These are phyloP conservation scores for Tetrahymena elliotti DNA, from an alignment of 73 alveolate species.

Conservation along the genomic window DNA sequence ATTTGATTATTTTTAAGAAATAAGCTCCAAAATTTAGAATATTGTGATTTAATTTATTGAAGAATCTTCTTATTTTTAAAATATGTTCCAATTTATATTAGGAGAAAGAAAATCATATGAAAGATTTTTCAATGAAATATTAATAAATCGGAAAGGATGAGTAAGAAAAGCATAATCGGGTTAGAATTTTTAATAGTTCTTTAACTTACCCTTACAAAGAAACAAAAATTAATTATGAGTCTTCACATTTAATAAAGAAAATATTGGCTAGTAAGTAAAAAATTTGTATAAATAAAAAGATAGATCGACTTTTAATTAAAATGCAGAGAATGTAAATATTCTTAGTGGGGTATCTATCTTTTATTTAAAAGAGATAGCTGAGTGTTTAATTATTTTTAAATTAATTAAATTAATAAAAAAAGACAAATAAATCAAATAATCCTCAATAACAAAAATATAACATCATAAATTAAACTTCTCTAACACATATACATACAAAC, in stretches of 20 bases:
- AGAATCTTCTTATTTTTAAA: too few species aligned
- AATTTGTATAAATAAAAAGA: too few species aligned
- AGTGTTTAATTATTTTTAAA: background rate
- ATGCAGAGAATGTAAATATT: background rate
- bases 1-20: background rate
- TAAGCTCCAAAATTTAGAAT: background rate
- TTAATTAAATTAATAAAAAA: too few species aligned
- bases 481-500: background rate
- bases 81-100: too few species aligned
- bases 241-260: background rate
- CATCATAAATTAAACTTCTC: background rate
- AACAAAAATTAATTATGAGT: background rate
- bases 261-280: background rate
- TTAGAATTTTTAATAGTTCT: background rate
- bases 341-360: background rate
- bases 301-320: background rate
- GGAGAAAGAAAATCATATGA: background rate
- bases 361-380: background rate
- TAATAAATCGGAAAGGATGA: background rate
- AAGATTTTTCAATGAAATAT: background rate
- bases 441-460: background rate
- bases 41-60: background rate
- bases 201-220: background rate
- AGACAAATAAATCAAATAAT: background rate
- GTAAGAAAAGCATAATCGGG: background rate